Conservation (phyloP, 78 protist genomes). For the Cavenderia fasciculata region DNA sequence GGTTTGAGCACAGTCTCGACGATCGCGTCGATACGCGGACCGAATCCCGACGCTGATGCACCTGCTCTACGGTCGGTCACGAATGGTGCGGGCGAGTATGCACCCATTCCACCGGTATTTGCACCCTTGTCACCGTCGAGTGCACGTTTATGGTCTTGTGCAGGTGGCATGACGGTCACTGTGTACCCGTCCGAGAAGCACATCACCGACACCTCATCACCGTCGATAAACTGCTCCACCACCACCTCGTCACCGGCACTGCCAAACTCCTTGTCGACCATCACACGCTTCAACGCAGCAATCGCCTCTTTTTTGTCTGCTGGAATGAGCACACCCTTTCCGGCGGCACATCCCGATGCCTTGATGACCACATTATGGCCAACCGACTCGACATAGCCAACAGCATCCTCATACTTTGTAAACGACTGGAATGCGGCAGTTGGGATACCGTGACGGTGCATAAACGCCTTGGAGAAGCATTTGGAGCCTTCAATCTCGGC, state of each 20-base stretch:
- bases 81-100: conserved; percentile 91
- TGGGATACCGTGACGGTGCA: conserved; percentile 89
- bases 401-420: conserved; percentile 64
- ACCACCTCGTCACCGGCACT: conserved; percentile 81
- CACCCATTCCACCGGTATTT: conserved; percentile 95
- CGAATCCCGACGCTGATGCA: conserved; percentile 20
- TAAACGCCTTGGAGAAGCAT: conserved; percentile 92
- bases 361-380: conserved; percentile 45
- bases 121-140: conserved; percentile 86
- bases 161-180: conserved; percentile 64
- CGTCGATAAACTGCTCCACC: conserved; percentile 85
- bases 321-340: conserved; percentile 93
- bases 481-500: conserved; percentile 92
- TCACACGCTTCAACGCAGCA: conserved; percentile 33
- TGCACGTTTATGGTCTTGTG: conserved; percentile 91
- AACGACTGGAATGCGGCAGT: conserved; percentile 84
- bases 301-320: conserved; percentile 74
- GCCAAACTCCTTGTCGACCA: conserved; percentile 82
- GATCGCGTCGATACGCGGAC: conserved; percentile 34
- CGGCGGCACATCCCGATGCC: conserved; percentile 93
- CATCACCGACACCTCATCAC: conserved; percentile 88
- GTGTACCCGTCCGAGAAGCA: conserved; percentile 87
- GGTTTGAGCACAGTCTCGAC: conserved; percentile 82
- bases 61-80: not conserved
- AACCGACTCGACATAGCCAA: conserved; percentile 26